Evolutionary conservation across 805 yeast species (phyloP), one percentile per base, ranked within the genome.

Genomic region (Saccharomycopsis schoenii): DNA sequence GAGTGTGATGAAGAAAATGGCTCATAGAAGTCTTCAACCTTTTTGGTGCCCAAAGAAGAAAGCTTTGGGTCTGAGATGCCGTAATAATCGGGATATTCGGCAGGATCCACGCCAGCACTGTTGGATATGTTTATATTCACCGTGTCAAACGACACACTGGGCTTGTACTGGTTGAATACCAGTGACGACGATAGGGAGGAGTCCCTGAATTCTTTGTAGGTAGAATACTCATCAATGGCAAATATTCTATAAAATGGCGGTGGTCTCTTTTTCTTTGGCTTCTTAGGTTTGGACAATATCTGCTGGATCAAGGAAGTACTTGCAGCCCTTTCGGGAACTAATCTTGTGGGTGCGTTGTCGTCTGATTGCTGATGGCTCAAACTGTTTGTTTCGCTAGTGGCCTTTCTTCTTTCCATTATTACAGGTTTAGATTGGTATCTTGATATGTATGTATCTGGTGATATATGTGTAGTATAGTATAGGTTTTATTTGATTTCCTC

Each of bases 71-170:
- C 40, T 55, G 47, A 29, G 17, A 57, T 19, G 14, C 62, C 64
- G 39, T 57, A 59, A 51, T 62, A 59, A 6, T 59, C 62, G 14
- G 64, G 64, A 55, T 57, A 50, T 41, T 56, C 60, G 15, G 51
- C 59, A 36, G 62, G 64, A 42, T 60, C 62, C 12, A 60, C 61
- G 1, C 62, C 64, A 15, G 43, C 58, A 43, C 59, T 58, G 19
- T 58, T 56, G 1, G 58, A 54, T 6, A 59, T 55, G 3, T 58
- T 57, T 29, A 63, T 76, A 71, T 81, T 76, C 19, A 82, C 78
- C 17, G 85, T 80, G 68, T 82, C 85, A 66, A 81, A 82, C 1
- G 83, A 77, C 1, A 82, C 83, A 56, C 82, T 69, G 37, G 62
- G 29, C 25, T 62, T 36, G 56, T 60, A 58, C 5, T 56, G 58